Percentiles rank a stretch among this genome's conserved stretches.
These are phyloP conservation scores for Zopfochytrium polystomum DNA, from an alignment of 371 early-diverging fungal genomes.

Conservation along the genomic window DNA sequence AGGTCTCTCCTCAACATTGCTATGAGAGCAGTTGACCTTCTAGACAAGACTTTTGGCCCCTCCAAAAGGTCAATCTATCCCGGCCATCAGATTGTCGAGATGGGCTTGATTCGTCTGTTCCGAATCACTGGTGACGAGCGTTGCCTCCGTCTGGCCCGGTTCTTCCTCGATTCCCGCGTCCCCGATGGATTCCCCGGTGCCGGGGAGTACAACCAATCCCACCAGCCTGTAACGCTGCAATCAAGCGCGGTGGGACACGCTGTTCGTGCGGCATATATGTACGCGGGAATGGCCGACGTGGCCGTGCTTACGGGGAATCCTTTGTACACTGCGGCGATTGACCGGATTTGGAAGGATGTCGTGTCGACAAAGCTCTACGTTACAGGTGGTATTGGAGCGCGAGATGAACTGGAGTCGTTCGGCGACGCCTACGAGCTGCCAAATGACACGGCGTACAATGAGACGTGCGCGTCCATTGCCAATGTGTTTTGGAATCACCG, in stretches of 20 bases:
- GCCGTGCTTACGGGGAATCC: not conserved
- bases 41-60: too few relatives aligned
- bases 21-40: too few relatives aligned
- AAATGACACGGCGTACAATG: too few relatives aligned
- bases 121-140: constrained; percentile 2
- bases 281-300: constrained; percentile 7
- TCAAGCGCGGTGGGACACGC: not conserved
- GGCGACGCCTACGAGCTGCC: constrained; percentile 7
- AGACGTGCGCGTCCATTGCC: too few relatives aligned
- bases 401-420: constrained; percentile 2
- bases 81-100: too few relatives aligned
- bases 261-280: constrained; percentile 7
- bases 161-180: constrained; percentile 3
- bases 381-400: constrained; percentile 7
- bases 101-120: constrained; percentile 3
- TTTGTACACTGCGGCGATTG: constrained; percentile 1
- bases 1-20: too few relatives aligned
- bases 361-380: constrained; percentile 5
- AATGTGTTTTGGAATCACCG: too few relatives aligned
- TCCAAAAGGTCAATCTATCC: too few relatives aligned
- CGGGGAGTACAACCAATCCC: constrained; percentile 2
- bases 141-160: not conserved
- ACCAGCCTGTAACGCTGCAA: not conserved
- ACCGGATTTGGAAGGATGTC: constrained; percentile 4
- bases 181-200: constrained; percentile 1